Evolutionary conservation across 2,329 filamentous ascomycete genomes (phyloP), one percentile per base, ranked within the genome.

Genomic region (Samsoniella hepiali): DNA sequence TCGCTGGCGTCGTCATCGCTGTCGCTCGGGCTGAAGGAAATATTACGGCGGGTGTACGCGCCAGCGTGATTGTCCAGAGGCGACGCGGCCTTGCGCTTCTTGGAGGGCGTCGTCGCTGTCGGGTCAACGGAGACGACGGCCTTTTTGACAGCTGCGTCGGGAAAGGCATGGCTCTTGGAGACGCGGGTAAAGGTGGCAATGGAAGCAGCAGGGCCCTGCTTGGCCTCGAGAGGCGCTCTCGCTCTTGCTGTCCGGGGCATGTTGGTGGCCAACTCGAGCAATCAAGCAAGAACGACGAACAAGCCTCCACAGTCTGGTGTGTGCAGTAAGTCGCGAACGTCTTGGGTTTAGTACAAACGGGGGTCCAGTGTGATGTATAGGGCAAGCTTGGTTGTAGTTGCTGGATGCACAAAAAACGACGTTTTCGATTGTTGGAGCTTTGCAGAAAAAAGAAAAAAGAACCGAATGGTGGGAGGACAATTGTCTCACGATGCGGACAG

Each of bases 101-200:
- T 64, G 17, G 49, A 45, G 11, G 44, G 29, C 11, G 44, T 51
- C 17, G 59, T 11, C 27, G 42, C 32, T 45, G 47, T 40, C 51
- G 36, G 38, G 55, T 42, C 60, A 29, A 47, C 15, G 2, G 42
- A n/a, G 42, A 54, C 38, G 7, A 49, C 27, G 40, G 36, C 50
- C 17, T 50, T 59, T 50, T 60, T 64, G 50, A 56, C 56, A 47
- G 38, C 27, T n/a, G 63, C 47, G 50, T 71, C 70, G 17, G 65
- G 64, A 27, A 69, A 66, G 22, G 65, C 63, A 27, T 72, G 68
- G 29, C 70, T 69, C 72, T 84, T 84, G 40, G 81, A 82, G 55
- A 83, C 72, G 60, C 80, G 81, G 53, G 77, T 69, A 68, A 82
- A 84, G 69, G 67, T 76, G 72, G 70, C 74, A 62, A 84, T 82